These are phyloP conservation scores for Annulohypoxylon moriforme DNA, from an alignment of 495 filamentous ascomycete genomes.

Conservation along the genomic window DNA sequence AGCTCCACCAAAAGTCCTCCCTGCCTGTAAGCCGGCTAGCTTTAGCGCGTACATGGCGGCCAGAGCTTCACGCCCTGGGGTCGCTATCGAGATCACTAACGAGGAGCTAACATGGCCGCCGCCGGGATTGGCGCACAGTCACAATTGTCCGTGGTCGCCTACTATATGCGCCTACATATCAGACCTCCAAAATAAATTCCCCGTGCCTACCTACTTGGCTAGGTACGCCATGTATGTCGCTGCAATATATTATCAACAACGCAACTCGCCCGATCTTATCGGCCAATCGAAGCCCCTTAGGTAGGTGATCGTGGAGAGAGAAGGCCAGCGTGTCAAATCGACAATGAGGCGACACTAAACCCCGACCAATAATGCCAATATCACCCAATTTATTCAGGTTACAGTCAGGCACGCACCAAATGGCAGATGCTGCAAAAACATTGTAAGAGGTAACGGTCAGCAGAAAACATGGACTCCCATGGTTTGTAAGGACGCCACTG, in stretches of 20 bases:
- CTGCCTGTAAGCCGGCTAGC: conserved; percentile 17
- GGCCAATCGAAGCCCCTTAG: conserved; percentile 26
- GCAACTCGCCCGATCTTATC: conserved; percentile 32
- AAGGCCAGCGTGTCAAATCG: conserved; percentile 41
- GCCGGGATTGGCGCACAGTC: conserved; percentile 45
- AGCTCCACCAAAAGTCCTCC: conserved; percentile 24
- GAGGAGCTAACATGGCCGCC: conserved; percentile 19
- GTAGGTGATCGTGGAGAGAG: conserved; percentile 20
- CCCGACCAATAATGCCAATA: conserved; percentile 30
- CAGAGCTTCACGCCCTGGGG: conserved; percentile 36
- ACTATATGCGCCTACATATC: background rate
- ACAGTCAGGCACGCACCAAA: conserved; percentile 38
- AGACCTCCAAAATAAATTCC: background rate
- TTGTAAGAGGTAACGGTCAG: conserved; percentile 13
- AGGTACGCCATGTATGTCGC: conserved; percentile 8
- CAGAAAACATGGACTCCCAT: conserved; percentile 21
- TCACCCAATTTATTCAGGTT: conserved; percentile 41
- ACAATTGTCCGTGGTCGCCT: conserved; percentile 40
- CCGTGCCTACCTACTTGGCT: conserved; percentile 5
- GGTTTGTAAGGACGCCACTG: conserved; percentile 37
- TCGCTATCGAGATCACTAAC: conserved; percentile 37
- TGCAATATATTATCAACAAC: conserved; percentile 34
- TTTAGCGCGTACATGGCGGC: conserved; percentile 18
- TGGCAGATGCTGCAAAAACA: conserved; percentile 17
- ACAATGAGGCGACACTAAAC: conserved; percentile 22